Percentiles rank a stretch among this genome's conserved stretches.
Evolutionary conservation across 352 stramenopile genomes (phyloP).

Genomic region (Phytophthora palmivora): DNA sequence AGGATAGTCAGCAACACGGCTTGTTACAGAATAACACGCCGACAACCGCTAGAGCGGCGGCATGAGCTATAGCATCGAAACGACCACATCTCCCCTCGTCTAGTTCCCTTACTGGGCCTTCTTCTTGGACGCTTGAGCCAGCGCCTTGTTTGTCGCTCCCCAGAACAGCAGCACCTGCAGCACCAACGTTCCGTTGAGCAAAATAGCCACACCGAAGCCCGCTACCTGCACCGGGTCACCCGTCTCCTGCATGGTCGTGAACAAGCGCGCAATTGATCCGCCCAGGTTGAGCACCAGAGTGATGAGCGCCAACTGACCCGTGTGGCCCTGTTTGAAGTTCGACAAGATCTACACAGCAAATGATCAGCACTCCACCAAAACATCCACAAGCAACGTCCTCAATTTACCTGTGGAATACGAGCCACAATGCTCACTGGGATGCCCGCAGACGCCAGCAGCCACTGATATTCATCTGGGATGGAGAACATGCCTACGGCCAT

Average conservation of each 20-base stretch:
- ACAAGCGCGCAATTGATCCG: slow-evolving; percentile 82
- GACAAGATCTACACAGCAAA: slow-evolving; percentile 69
- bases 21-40: slow-evolving; percentile 31
- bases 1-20: slow-evolving; percentile 36
- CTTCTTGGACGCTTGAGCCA: slow-evolving; percentile 68
- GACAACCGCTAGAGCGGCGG: slow-evolving; percentile 29
- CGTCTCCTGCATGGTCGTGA: slow-evolving; percentile 90
- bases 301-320: slow-evolving; percentile 87
- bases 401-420: slow-evolving; percentile 78
- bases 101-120: slow-evolving; percentile 59
- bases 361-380: slow-evolving; percentile 2
- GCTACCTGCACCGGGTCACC: slow-evolving; percentile 76
- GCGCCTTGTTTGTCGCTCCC: slow-evolving; percentile 78
- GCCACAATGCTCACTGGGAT: slow-evolving; percentile 85
- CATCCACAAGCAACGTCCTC: neutral
- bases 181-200: slow-evolving; percentile 83
- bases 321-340: slow-evolving; percentile 92
- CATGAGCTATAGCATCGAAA: slow-evolving; percentile 11
- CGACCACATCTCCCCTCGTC: neutral
- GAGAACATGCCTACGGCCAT: slow-evolving; percentile 64
- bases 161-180: slow-evolving; percentile 86
- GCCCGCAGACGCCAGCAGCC: slow-evolving; percentile 70
- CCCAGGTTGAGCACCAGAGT: slow-evolving; percentile 87
- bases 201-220: slow-evolving; percentile 73
- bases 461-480: slow-evolving; percentile 78